Percentiles rank a stretch among this genome's conserved stretches.
phyloP scores from a whole-genome alignment of 495 filamentous ascomycete species.

The Annulohypoxylon bovei region DNA sequence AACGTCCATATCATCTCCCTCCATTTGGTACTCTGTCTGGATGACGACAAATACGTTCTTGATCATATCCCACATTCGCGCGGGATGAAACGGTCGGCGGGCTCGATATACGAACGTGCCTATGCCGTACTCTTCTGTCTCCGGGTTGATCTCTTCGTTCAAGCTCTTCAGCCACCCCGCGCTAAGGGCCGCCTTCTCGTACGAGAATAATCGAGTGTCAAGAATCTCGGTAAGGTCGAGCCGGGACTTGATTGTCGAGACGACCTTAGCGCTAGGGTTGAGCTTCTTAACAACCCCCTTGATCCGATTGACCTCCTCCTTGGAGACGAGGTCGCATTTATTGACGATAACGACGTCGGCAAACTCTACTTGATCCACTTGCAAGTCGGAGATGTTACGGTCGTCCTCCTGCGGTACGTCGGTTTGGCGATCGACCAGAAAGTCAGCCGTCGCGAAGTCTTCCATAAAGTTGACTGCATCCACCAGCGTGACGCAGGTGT shows the following conservation, averaged over 20 bases:
- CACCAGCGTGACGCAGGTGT: constrained; percentile 68
- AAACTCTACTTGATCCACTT: constrained; percentile 72
- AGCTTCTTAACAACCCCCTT: constrained; percentile 56
- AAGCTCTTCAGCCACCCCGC: constrained; percentile 46
- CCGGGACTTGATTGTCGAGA: constrained; percentile 57
- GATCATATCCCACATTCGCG: constrained; percentile 58
- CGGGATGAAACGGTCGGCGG: constrained; percentile 63
- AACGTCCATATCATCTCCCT: constrained; percentile 52
- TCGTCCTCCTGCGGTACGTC: constrained; percentile 64
- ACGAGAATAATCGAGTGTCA: constrained; percentile 56
- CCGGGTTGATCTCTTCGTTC: constrained; percentile 54
- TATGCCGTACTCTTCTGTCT: constrained; percentile 67
- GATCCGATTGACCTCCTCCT: constrained; percentile 53
- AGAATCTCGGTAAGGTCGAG: constrained; percentile 63
- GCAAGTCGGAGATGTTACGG: constrained; percentile 67
- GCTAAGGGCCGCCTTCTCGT: constrained; percentile 42
- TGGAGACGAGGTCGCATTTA: constrained; percentile 55
- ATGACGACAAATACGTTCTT: constrained; percentile 65
- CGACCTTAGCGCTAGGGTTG: constrained; percentile 62
- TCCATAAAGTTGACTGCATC: constrained; percentile 68
- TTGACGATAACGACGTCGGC: constrained; percentile 69
- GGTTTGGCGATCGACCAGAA: constrained; percentile 59
- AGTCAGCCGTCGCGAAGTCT: constrained; percentile 67
- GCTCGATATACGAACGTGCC: constrained; percentile 66
- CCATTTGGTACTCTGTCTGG: constrained; percentile 53